Percentiles rank a stretch among this genome's conserved stretches.
phyloP scores from a whole-genome alignment of 176 grass and related monocot genomes.

The Olyra latifolia region DNA sequence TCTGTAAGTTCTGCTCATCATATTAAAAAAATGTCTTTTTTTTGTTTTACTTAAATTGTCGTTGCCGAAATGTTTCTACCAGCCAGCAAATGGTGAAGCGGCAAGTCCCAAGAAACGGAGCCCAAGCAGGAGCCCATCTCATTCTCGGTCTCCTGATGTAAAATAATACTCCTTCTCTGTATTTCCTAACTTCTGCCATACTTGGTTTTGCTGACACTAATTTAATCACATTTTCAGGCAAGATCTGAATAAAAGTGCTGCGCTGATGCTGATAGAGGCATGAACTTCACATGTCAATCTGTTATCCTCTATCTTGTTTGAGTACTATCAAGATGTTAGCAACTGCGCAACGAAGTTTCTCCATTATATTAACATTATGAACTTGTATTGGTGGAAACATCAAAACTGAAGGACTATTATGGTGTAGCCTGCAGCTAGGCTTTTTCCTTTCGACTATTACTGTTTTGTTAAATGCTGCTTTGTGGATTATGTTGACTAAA shows the following conservation, averaged over 20 bases:
- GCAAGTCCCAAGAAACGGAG: constrained; percentile 44
- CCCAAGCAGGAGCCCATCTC: constrained; percentile 57
- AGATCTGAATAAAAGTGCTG: constrained; percentile 42
- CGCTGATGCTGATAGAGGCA: not conserved
- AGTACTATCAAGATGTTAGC: constrained; percentile 19
- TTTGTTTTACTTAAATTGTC: not conserved
- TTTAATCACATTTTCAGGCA: constrained; percentile 27
- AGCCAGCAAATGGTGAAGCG: constrained; percentile 43
- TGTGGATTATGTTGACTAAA: constrained; percentile 19
- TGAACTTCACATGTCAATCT: not conserved
- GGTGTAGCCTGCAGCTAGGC: not conserved
- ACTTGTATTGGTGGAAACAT: constrained; percentile 14
- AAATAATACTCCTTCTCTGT: not conserved
- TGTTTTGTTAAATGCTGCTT: constrained; percentile 12
- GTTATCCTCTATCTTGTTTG: constrained; percentile 13
- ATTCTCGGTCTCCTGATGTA: constrained; percentile 56
- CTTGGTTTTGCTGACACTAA: not conserved
- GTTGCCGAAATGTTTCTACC: constrained; percentile 29
- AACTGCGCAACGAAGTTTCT: not conserved
- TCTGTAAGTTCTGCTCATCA: constrained; percentile 44
- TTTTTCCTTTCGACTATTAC: not conserved
- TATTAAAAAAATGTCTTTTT: not conserved
- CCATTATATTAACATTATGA: constrained; percentile 11
- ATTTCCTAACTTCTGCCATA: not conserved
- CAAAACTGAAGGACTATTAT: not conserved